Percentiles rank a stretch among this genome's conserved stretches.
Conservation (phyloP, 179 eudicot genomes). For the Spergularia azorica region DNA sequence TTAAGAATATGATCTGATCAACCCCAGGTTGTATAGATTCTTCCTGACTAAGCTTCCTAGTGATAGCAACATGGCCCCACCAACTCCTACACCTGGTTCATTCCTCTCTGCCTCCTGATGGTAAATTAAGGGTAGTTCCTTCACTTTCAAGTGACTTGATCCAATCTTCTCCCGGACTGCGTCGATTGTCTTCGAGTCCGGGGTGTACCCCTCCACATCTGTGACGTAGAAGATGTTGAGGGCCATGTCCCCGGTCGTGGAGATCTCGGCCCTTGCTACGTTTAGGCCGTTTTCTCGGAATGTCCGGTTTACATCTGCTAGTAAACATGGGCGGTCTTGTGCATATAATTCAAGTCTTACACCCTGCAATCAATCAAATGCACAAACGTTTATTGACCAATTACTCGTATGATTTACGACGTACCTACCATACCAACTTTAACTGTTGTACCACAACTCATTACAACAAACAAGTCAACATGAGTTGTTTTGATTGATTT, state of each 20-base stretch:
- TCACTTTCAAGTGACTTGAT: conserved; percentile 50
- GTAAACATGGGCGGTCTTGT: conserved; percentile 54
- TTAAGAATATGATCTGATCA: conserved; percentile 73
- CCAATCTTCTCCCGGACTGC: conserved; percentile 65
- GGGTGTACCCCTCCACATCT: conserved; percentile 59
- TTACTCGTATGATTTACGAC: no score
- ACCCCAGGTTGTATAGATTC: conserved; percentile 79
- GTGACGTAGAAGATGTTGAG: conserved; percentile 76
- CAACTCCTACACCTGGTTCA: conserved; percentile 41
- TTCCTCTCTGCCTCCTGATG: conserved; percentile 46
- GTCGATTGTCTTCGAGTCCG: conserved; percentile 58
- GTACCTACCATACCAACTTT: no score
- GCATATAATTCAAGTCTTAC: conserved; percentile 71
- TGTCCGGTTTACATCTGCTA: conserved; percentile 83
- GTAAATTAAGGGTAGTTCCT: conserved; percentile 64
- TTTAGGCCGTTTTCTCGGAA: conserved; percentile 86
- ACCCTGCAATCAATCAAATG: conserved; percentile 45
- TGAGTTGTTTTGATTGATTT: background rate
- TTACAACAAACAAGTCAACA: conserved; percentile 1
- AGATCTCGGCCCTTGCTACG: conserved; percentile 82
- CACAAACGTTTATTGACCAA: background rate
- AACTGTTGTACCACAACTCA: background rate
- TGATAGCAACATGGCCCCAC: conserved; percentile 73
- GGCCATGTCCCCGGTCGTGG: conserved; percentile 57
- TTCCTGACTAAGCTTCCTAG: conserved; percentile 76